Evolutionary conservation across 768 basidiomycete species (phyloP), one percentile per base, ranked within the genome.

Genomic region (Boletellus ananiceps): DNA sequence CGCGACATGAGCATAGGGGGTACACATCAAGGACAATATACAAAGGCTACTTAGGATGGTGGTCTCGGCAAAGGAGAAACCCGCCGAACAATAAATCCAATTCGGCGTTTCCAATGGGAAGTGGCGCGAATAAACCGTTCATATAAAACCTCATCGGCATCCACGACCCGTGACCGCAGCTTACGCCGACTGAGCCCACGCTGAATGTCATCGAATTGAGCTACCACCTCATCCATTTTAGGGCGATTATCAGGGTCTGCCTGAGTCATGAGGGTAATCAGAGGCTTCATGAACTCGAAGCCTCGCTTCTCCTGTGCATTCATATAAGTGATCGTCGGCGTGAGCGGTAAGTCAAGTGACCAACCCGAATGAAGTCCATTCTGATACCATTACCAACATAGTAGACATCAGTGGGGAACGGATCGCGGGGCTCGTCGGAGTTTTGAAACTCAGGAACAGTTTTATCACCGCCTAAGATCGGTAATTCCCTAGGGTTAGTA

Each of bases 341-440:
- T 7, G 2, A n/a, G 15, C 25, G 14, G 25, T 11, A 18, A 9
- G 4, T 16, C 12, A n/a, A 25, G 18, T 8, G 2, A 29, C 36
- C 16, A n/a, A 73, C 73, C 47, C 61, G 47, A 1, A 69, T 23
- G 40, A 74, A 70, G 37, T 70, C 57, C 29, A 48, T 44, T 14
- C 59, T 51, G 43, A 74, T 59, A 13, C 67, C 35, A 47, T 76
- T 76, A 0, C 74, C 75, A 0, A 76, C 49, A 44, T 70, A 70
- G 47, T 73, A 78, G 3, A 78, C 63, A 35, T 78, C 77, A 0
- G 69, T 70, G 2, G 68, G 63, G 45, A 77, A 78, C 0, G 74
- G 73, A 47, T 78, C 56, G n/a, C 62, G 60, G 0, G 59, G 65
- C 2, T 54, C 18, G 3, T 49, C 16, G 5, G 46, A 56, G 5